Evolutionary conservation across 2,329 filamentous ascomycete species (phyloP), one percentile per base, ranked within the genome.

Genomic region (Epichloe bromicola): DNA sequence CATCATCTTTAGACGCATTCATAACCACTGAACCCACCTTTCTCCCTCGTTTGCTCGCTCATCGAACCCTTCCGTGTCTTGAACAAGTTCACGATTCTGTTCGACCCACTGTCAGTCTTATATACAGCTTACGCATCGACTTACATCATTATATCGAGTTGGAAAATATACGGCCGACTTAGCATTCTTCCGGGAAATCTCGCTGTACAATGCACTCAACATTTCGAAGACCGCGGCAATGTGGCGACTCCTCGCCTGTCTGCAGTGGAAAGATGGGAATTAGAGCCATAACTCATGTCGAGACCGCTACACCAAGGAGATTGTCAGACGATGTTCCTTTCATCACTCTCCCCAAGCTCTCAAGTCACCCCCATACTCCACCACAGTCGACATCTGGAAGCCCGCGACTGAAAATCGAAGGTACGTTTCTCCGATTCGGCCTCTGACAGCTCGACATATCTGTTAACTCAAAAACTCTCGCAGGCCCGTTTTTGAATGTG

Each of bases 361-460:
- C 56, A 17, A 49, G 54, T 26, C 58, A 60, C 40, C 60, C 60
- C 39, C 57, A 62, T 54, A 63, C 58, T 20, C 62, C 63, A 52
- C 61, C 62, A 47, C 60, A 61, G 52, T 67, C 65, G 37, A 53
- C 54, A n/a, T 65, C 63, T 40, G 62, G 63, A n/a, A 67, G 65
- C 47, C 65, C 65, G 3, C 61, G 59, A 48, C 43, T 66, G 39
- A 65, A 65, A 54, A 52, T 60, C 12, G 65, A 67, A 54, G 60
- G 65, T 60, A 56, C 57, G 57, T 59, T 20, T 36, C 17, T 23
- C 40, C 39, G 36, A 20, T 19, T 37, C 30, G 8, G 10, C 17
- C 12, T 15, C 17, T 15, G 11, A 8, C 17, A 20, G 36, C 20
- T n/a, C 19, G 36, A 10, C 51, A 56, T 55, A 30, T 11, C 50